Percentiles rank a stretch among this genome's conserved stretches.
Evolutionary conservation across 2,329 filamentous ascomycete genomes (phyloP).

Genomic region (Pseudocercospora musae): DNA sequence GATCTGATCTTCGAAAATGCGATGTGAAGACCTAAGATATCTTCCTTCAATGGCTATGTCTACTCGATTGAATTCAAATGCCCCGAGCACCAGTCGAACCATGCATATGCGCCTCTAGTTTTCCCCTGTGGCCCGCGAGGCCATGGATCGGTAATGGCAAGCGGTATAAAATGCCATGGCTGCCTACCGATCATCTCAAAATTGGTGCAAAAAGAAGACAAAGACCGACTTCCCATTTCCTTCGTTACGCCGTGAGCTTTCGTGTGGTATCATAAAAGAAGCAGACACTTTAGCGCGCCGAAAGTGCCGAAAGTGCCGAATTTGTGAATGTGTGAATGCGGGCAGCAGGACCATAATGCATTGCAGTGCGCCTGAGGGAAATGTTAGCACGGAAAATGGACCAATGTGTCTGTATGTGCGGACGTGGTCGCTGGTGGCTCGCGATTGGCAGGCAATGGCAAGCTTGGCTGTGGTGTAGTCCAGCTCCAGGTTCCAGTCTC

Average conservation of each 20-base stretch:
- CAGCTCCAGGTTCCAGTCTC: not conserved
- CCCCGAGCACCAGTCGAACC: too few species aligned
- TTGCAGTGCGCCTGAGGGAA: not conserved
- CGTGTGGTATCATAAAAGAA: not conserved
- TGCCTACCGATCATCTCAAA: not conserved
- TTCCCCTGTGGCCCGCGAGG: not conserved
- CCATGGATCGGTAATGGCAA: not conserved
- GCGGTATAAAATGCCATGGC: too few species aligned
- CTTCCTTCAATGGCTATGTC: too few species aligned
- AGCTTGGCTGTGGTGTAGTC: not conserved
- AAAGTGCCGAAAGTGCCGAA: not conserved
- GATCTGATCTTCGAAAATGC: too few species aligned
- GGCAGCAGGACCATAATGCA: not conserved
- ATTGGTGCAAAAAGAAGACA: too few species aligned
- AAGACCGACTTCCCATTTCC: not conserved
- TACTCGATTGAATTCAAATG: too few species aligned
- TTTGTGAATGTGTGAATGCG: not conserved
- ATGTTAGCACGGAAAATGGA: not conserved
- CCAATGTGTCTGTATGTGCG: too few species aligned
- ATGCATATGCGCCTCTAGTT: not conserved
- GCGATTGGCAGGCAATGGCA: not conserved
- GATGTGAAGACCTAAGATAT: too few species aligned
- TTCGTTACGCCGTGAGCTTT: not conserved
- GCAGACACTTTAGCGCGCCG: not conserved
- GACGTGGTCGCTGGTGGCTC: not conserved